Evolutionary conservation across 164 flowering plant genomes (phyloP).

Genomic region (Chimonanthus praecox): DNA sequence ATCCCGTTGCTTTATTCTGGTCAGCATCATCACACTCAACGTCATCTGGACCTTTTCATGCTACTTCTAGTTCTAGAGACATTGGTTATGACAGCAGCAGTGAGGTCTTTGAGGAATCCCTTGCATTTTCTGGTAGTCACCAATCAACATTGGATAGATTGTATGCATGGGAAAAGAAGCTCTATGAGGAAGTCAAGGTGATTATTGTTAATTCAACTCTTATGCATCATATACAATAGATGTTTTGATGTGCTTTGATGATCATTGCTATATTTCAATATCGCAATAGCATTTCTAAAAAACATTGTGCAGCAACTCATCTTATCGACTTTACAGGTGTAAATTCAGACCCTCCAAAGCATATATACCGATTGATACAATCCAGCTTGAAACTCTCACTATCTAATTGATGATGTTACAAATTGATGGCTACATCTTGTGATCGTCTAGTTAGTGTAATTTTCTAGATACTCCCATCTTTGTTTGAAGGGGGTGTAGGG

Average conservation of each 20-base stretch:
- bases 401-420: no score
- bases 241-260: neutral
- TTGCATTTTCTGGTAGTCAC: constrained; percentile 61
- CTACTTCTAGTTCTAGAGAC: constrained; percentile 51
- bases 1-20: constrained; percentile 84
- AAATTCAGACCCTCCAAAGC: neutral
- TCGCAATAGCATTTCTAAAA: neutral
- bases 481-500: no score
- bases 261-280: neutral
- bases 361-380: no score
- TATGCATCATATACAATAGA: neutral
- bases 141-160: constrained; percentile 83
- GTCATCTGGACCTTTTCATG: constrained; percentile 62
- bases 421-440: no score
- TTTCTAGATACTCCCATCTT: no score
- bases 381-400: no score
- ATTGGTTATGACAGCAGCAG: constrained; percentile 62
- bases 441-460: no score
- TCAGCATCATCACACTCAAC: constrained; percentile 84
- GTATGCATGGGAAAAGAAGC: constrained; percentile 96
- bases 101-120: constrained; percentile 63
- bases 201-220: no score
- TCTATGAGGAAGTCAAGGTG: constrained; percentile 91
- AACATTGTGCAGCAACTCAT: neutral
- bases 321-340: neutral